phyloP scores from a whole-genome alignment of 345 rosid genomes.

The Moricandia moricandioides region DNA sequence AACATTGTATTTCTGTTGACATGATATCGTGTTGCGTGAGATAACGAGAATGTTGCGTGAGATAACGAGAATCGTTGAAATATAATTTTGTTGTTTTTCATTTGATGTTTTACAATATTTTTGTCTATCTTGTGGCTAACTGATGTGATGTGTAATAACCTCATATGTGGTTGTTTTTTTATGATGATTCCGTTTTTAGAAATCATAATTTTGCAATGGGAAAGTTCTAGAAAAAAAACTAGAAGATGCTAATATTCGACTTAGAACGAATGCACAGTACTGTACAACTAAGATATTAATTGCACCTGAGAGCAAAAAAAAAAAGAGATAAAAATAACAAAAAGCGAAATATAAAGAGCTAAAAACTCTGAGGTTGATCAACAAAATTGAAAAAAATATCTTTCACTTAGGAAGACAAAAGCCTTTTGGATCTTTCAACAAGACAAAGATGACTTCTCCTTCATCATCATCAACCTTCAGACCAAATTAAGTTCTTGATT shows the following conservation, averaged over 20 bases:
- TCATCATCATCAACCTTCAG: not conserved
- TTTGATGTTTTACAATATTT: conserved; percentile 5
- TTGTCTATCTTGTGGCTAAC: conserved; percentile 8
- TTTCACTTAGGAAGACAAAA: conserved; percentile 8
- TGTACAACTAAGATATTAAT: not conserved
- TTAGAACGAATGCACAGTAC: conserved; percentile 1
- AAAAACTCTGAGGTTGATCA: conserved; percentile 15
- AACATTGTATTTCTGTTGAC: not conserved
- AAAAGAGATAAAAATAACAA: too few relatives aligned
- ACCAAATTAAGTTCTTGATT: conserved; percentile 28
- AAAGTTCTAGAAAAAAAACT: not conserved
- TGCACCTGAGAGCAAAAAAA: conserved; percentile 9
- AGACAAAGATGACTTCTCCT: not conserved
- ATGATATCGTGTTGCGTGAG: not conserved
- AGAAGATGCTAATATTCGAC: conserved; percentile 30
- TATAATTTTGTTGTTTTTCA: not conserved
- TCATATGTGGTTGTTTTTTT: not conserved
- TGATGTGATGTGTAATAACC: not conserved
- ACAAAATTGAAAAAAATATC: not conserved
- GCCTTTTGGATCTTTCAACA: not conserved
- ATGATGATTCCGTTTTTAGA: not conserved
- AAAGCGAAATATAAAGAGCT: conserved; percentile 13
- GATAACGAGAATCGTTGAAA: not conserved
- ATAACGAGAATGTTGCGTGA: not conserved
- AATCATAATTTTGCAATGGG: not conserved